A percentile compares a stretch with the other conserved stretches of the same genome.
Conservation (phyloP, 495 filamentous ascomycete species). For the Tirmania nivea region DNA sequence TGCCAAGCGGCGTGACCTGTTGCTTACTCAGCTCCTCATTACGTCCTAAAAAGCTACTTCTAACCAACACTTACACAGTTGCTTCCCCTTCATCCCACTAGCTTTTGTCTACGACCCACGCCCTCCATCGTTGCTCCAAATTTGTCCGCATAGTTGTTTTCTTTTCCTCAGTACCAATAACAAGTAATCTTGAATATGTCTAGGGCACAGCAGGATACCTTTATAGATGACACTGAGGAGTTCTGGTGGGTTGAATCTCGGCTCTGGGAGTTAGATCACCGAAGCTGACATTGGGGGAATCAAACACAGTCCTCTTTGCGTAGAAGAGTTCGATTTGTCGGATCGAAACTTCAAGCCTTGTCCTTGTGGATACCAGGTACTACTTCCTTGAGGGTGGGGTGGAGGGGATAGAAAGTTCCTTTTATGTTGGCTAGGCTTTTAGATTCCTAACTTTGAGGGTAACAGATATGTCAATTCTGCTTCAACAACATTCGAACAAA, state of each 20-base stretch:
- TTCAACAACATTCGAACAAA: slow-evolving; percentile 96
- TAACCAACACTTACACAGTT: too few species aligned
- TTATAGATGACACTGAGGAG: slow-evolving; percentile 94
- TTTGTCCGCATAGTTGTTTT: not conserved
- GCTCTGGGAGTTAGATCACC: not conserved
- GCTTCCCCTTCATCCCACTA: not conserved
- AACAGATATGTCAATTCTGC: slow-evolving; percentile 95
- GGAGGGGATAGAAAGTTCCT: not conserved
- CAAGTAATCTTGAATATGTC: slow-evolving; percentile 6
- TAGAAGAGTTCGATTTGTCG: slow-evolving; percentile 94
- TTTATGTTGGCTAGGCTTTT: slow-evolving; percentile 1
- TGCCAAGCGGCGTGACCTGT: too few species aligned
- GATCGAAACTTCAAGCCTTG: slow-evolving; percentile 96
- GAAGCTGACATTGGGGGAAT: slow-evolving; percentile 5
- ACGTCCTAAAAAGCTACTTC: too few species aligned
- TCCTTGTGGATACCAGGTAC: slow-evolving; percentile 93
- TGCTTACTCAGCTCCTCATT: too few species aligned
- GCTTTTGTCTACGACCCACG: not conserved
- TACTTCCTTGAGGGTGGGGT: too few species aligned
- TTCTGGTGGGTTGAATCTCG: slow-evolving; percentile 40
- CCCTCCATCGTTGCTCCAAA: not conserved
- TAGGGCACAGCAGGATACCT: slow-evolving; percentile 57
- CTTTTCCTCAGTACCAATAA: too few species aligned
- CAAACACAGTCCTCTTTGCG: slow-evolving; percentile 61
- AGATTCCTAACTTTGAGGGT: not conserved